Conservation (phyloP, 306 rosid species). For the Lathyrus oleraceus region DNA sequence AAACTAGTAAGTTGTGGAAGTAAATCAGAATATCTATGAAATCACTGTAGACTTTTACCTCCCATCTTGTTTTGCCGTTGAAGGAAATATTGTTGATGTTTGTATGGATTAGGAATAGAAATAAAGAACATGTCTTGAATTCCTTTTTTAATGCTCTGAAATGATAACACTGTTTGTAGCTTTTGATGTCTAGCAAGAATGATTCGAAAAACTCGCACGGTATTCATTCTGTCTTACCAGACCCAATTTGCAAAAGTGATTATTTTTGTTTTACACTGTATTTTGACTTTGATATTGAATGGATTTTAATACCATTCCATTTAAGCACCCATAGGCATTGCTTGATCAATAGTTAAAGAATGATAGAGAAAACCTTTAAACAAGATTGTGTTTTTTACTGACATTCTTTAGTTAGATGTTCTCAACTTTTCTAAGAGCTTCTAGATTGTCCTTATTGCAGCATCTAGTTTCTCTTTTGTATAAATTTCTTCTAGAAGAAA, state of each 20-base stretch:
- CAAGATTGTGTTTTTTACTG: no score
- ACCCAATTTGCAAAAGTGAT: background rate
- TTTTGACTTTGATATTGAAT: background rate
- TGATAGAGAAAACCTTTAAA: no score
- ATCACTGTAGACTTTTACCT: background rate
- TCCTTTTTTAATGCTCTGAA: background rate
- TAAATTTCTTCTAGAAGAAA: no score
- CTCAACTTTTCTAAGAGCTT: no score
- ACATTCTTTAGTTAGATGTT: no score
- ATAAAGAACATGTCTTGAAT: background rate
- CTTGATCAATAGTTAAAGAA: no score
- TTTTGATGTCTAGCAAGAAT: background rate
- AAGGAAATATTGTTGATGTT: conserved; percentile 11
- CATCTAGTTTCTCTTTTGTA: no score
- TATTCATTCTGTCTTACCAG: background rate
- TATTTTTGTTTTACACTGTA: background rate
- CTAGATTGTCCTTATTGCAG: no score
- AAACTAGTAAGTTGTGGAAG: background rate
- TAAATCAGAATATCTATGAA: background rate
- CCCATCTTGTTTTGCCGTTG: background rate
- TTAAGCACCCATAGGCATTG: no score
- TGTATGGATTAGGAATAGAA: conserved; percentile 1
- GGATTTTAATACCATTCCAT: no score
- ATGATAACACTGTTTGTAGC: background rate
- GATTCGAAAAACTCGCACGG: background rate